These are phyloP conservation scores for Hericium erinaceus DNA, from an alignment of 768 basidiomycete species.

Conservation along the genomic window DNA sequence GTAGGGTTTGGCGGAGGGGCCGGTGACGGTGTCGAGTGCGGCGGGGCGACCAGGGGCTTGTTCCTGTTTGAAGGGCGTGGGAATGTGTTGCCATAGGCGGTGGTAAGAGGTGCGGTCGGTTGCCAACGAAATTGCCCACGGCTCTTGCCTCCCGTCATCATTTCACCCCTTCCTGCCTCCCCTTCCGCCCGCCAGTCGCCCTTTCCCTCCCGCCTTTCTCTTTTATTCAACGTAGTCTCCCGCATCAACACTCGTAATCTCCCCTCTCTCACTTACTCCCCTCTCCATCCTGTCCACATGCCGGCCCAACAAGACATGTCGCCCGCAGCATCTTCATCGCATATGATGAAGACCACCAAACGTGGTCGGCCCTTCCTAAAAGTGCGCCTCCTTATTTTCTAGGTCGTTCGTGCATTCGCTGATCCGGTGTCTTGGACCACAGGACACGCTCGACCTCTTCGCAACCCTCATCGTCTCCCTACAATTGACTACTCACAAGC, in stretches of 20 bases:
- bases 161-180: not conserved
- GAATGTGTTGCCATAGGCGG: not conserved
- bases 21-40: not conserved
- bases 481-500: conserved; percentile 79
- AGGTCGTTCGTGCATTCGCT: not conserved
- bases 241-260: conserved; percentile 3
- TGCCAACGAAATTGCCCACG: conserved; percentile 1
- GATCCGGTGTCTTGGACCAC: conserved; percentile 2
- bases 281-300: conserved; percentile 24
- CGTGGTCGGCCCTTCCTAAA: conserved; percentile 91
- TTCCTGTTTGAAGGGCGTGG: not conserved
- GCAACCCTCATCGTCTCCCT: conserved; percentile 94
- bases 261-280: conserved; percentile 14
- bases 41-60: not conserved
- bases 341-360: conserved; percentile 99
- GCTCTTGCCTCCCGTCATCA: not conserved
- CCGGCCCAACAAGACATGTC: conserved; percentile 23
- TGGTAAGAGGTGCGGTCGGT: not conserved
- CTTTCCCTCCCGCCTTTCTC: conserved; percentile 4
- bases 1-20: too few species aligned
- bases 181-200: not conserved
- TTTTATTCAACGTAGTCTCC: conserved; percentile 1
- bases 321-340: conserved; percentile 61
- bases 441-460: conserved; percentile 98
- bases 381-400: conserved; percentile 33